phyloP scores from a whole-genome alignment of 345 rosid genomes.

The Lenwebbia sp. region DNA sequence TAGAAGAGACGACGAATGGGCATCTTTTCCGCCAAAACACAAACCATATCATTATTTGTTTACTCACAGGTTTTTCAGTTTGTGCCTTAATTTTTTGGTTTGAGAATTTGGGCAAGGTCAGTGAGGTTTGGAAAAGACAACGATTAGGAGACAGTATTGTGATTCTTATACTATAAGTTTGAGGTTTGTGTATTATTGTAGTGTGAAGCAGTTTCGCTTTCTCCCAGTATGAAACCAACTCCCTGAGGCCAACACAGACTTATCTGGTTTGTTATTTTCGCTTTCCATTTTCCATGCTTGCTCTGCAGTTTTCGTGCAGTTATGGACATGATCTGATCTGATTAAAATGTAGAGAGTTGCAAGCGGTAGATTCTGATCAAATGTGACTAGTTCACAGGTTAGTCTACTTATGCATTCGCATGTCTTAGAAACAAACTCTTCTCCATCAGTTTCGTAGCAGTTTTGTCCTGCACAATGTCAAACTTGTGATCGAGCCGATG shows the following conservation, averaged over 20 bases:
- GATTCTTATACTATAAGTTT: not conserved
- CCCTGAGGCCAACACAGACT: not conserved
- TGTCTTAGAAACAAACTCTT: not conserved
- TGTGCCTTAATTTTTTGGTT: not conserved
- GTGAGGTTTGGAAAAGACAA: not conserved
- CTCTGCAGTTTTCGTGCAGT: not conserved
- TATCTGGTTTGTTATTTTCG: not conserved
- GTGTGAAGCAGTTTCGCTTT: not conserved
- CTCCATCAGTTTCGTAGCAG: not conserved
- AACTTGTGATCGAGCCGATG: not conserved
- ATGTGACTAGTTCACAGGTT: not conserved
- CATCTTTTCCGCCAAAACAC: not conserved
- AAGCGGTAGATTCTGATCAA: not conserved
- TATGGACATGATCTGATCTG: not conserved
- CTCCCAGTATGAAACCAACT: not conserved
- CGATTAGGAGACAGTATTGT: not conserved
- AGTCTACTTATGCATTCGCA: not conserved
- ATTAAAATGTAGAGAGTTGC: not conserved
- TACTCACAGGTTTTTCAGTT: not conserved
- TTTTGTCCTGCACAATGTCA: not conserved
- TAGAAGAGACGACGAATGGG: not conserved
- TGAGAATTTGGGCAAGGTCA: not conserved
- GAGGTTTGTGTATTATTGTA: not conserved
- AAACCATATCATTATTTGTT: not conserved
- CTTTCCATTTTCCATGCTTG: not conserved